Conservation (phyloP, 768 basidiomycete species). For the Leccinum arenicola region DNA sequence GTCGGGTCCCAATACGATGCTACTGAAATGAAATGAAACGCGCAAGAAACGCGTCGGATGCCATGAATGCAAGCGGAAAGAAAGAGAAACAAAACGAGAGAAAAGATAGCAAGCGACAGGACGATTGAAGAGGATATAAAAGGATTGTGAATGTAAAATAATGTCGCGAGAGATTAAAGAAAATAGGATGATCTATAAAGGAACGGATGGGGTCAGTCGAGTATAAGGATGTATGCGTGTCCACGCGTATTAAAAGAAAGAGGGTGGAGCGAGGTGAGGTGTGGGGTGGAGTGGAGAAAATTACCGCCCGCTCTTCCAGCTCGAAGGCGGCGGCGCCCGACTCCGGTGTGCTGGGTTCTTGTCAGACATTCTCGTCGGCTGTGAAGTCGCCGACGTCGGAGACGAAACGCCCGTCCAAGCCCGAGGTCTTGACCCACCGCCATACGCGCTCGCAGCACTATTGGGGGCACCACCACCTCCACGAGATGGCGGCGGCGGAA, state of each 20-base stretch:
- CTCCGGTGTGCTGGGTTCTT: conserved; percentile 24
- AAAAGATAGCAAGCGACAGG: conserved; percentile 1
- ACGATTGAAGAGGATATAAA: conserved; percentile 14
- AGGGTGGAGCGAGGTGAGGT: not conserved
- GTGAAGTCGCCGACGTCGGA: conserved; percentile 13
- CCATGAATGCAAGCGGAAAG: conserved; percentile 1
- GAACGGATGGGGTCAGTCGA: conserved; percentile 6
- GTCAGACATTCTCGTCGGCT: conserved; percentile 12
- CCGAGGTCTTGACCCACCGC: conserved; percentile 28
- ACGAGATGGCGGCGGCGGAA: conserved; percentile 26
- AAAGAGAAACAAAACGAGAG: not conserved
- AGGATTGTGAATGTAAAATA: not conserved
- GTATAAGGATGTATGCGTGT: not conserved
- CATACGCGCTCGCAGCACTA: conserved; percentile 20
- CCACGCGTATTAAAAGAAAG: not conserved
- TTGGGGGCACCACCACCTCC: conserved; percentile 4
- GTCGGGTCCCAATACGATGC: conserved; percentile 18
- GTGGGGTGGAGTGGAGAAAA: not conserved
- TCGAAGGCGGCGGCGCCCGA: conserved; percentile 53
- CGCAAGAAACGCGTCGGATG: not conserved
- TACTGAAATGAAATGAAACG: not conserved
- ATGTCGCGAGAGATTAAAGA: conserved; percentile 9
- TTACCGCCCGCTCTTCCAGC: conserved; percentile 47
- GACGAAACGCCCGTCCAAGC: conserved; percentile 32
- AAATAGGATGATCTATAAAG: conserved; percentile 8